Percentiles rank a stretch among this genome's conserved stretches.
phyloP scores from a whole-genome alignment of 73 alveolate genomes.

The Effrenium voratum region DNA sequence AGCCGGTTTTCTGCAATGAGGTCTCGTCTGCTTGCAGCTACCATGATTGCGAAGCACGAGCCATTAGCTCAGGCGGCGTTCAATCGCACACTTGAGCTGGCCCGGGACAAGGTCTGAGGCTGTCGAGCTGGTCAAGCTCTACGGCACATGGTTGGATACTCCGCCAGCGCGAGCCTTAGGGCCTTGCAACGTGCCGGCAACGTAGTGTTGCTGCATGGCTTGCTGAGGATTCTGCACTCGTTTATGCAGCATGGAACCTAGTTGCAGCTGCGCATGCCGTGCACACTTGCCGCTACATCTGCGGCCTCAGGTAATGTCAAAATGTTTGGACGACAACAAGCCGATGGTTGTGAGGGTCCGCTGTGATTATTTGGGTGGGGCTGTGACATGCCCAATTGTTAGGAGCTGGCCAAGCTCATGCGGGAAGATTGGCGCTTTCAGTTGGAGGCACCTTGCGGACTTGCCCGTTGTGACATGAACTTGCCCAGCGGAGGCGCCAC shows the following conservation, averaged over 20 bases:
- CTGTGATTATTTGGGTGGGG: not conserved
- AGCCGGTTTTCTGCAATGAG: not conserved
- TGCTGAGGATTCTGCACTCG: conserved; percentile 13
- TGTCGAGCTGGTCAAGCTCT: conserved; percentile 24
- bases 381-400: not conserved
- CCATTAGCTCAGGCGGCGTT: not conserved
- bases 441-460: conserved; percentile 43
- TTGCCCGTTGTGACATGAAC: no score
- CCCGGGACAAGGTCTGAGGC: conserved; percentile 44
- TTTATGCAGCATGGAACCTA: conserved; percentile 13
- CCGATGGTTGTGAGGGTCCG: conserved; percentile 17
- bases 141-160: conserved; percentile 76
- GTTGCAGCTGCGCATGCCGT: not conserved
- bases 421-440: conserved; percentile 89
- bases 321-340: conserved; percentile 46
- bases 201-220: not conserved
- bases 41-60: conserved; percentile 38
- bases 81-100: not conserved
- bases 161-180: conserved; percentile 8
- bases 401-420: conserved; percentile 30
- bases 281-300: not conserved
- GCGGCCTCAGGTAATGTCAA: conserved; percentile 25
- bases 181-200: not conserved
- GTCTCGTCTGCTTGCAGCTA: conserved; percentile 60
- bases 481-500: conserved; percentile 9